These are phyloP conservation scores for Pichia sp. DNA, from an alignment of 1,139 yeast species.

Conservation along the genomic window DNA sequence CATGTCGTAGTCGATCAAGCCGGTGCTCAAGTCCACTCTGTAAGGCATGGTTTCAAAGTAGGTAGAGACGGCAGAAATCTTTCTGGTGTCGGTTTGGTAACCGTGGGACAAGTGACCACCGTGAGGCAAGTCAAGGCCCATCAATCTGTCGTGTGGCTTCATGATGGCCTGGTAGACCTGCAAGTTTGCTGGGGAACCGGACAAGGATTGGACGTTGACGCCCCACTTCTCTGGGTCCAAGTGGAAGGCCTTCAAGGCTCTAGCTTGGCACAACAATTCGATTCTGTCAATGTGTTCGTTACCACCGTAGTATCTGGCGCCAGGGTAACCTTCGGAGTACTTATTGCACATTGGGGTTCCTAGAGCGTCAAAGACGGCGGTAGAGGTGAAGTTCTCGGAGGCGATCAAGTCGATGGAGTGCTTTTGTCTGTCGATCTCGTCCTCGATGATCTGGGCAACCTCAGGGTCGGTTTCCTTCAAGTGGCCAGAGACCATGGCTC, in stretches of 20 bases:
- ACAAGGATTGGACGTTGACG: slow-evolving; percentile 91
- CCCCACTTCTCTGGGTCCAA: slow-evolving; percentile 89
- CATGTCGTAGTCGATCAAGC: slow-evolving; percentile 91
- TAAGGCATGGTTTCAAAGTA: slow-evolving; percentile 99
- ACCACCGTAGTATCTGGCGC: slow-evolving; percentile 86
- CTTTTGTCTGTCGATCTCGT: slow-evolving; percentile 89
- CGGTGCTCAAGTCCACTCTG: slow-evolving; percentile 86
- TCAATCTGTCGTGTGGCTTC: slow-evolving; percentile 91
- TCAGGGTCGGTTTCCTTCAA: slow-evolving; percentile 77
- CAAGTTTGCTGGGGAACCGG: slow-evolving; percentile 97
- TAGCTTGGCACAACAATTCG: slow-evolving; percentile 84
- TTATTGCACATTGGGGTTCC: slow-evolving; percentile 97
- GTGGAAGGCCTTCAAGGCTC: slow-evolving; percentile 87
- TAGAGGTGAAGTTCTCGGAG: slow-evolving; percentile 94
- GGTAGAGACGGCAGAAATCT: slow-evolving; percentile 92
- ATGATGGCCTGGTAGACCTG: slow-evolving; percentile 93
- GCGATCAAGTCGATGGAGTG: slow-evolving; percentile 94
- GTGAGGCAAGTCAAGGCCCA: slow-evolving; percentile 97
- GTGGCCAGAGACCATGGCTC: slow-evolving; percentile 63
- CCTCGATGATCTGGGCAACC: slow-evolving; percentile 74
- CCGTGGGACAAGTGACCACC: slow-evolving; percentile 99
- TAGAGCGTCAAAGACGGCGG: slow-evolving; percentile 91
- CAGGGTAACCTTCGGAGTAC: slow-evolving; percentile 85
- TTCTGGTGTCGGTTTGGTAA: slow-evolving; percentile 92
- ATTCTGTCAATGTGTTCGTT: slow-evolving; percentile 92